These are phyloP conservation scores for Entomortierella chlamydospora DNA, from an alignment of 192 early-diverging fungal genomes.

Conservation along the genomic window DNA sequence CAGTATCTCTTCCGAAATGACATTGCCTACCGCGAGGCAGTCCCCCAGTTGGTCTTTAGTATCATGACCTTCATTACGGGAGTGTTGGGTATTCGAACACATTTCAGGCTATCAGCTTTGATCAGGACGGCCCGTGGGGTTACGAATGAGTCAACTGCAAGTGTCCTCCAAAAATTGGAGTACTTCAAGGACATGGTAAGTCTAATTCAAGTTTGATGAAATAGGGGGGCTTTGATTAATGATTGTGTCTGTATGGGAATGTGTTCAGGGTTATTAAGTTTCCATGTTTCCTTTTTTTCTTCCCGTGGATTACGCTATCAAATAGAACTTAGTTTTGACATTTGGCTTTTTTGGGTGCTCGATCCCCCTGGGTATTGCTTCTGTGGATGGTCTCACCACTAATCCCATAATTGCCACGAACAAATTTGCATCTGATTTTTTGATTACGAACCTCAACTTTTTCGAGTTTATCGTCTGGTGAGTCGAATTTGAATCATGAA, in stretches of 20 bases:
- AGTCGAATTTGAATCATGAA: background rate
- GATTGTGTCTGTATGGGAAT: slow-evolving; percentile 1
- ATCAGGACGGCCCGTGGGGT: slow-evolving; percentile 15
- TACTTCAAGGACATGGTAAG: slow-evolving; percentile 56
- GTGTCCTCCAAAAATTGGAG: slow-evolving; percentile 38
- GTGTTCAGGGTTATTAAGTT: background rate
- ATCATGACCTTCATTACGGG: slow-evolving; percentile 32
- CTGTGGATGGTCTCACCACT: slow-evolving; percentile 28
- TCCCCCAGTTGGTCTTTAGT: slow-evolving; percentile 44
- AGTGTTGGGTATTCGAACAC: slow-evolving; percentile 22
- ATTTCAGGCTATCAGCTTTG: slow-evolving; percentile 22
- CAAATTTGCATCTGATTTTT: slow-evolving; percentile 48
- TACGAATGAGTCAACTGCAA: slow-evolving; percentile 30
- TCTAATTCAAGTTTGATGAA: background rate
- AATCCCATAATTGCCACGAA: slow-evolving; percentile 22
- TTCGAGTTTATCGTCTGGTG: slow-evolving; percentile 52
- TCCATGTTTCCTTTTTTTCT: background rate
- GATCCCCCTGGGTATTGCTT: slow-evolving; percentile 27
- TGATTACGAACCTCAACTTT: slow-evolving; percentile 54
- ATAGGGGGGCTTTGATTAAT: background rate
- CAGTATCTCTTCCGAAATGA: slow-evolving; percentile 43
- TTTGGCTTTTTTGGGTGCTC: slow-evolving; percentile 33
- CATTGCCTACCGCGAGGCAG: slow-evolving; percentile 25
- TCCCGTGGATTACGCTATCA: background rate
- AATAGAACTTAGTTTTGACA: slow-evolving; percentile 45